Base-by-base conservation (phyloP, 495 filamentous ascomycete species). In the Penicillium subrubescens region DNA sequence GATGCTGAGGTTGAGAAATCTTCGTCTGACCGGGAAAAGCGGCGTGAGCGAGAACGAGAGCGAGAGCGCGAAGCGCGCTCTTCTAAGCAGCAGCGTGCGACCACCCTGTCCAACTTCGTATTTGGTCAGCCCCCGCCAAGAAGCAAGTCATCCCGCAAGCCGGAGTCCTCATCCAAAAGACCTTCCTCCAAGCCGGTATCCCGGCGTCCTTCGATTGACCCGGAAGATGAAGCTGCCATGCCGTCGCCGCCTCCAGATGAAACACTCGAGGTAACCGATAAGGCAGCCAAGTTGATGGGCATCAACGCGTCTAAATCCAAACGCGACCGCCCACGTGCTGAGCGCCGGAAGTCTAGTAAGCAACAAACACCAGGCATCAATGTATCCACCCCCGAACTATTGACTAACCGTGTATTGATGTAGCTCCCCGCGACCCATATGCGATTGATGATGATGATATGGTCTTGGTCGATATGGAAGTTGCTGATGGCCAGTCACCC, bases 241-340 rank as follows among this genome's bases (percentile, higher is more conserved):
- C 80, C 83, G 35, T 82, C 84, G 17, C 84, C 83, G 17, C 84
- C 83, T 60, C 78, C 82, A 12, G 86, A 87, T 29, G 83, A 82
- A 14, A 70, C 75, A 50, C 73, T 69, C 11, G 81, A 81, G 34
- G 71, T 84, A 43, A 69, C 79, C 33, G 79, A 79, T 37, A 90
- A 89, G 73, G 86, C 84, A 50, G 85, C 86, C 12, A 85, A 84
- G 72, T 61, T 88, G 53, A 87, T 89, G 84, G 87, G 86, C 34
- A 76, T 83, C 21, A 72, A 72, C 37, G 64, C 63, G 29, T 68
- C 77, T 11, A 77, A 72, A 53, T 75, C 73, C 17, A 75, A 65
- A 63, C 73, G 73, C 65, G 79, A 77, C 46, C 75, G 71, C 63
- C 73, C 67, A 59, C 68, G 74, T 65, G 64, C 73, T 62, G 64